phyloP scores from a whole-genome alignment of 495 filamentous ascomycete species.

The Thermothielavioides terrestris region DNA sequence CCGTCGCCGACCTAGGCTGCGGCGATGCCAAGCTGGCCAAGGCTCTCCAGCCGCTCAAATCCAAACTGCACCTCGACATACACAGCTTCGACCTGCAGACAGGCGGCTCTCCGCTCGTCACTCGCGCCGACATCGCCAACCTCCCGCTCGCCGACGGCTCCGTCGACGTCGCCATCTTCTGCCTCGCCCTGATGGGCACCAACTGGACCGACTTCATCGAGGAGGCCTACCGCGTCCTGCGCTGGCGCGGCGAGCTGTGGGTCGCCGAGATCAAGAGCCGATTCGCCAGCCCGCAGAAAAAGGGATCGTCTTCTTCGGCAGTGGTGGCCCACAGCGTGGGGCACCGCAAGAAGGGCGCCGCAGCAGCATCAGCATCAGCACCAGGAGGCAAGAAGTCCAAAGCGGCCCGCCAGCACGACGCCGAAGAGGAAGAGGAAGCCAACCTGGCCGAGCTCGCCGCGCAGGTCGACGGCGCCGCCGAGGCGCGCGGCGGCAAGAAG shows the following conservation, averaged over 20 bases:
- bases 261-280: conserved; percentile 91
- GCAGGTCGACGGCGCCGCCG: conserved; percentile 44
- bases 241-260: conserved; percentile 93
- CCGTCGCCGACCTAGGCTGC: conserved; percentile 63
- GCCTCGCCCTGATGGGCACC: conserved; percentile 94
- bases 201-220: conserved; percentile 96
- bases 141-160: conserved; percentile 62
- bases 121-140: conserved; percentile 76
- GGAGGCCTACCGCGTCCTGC: conserved; percentile 82
- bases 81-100: conserved; percentile 48
- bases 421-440: conserved; percentile 32
- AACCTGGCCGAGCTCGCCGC: conserved; percentile 43
- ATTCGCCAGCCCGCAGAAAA: conserved; percentile 56
- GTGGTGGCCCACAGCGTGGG: conserved; percentile 58
- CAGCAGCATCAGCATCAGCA: neutral
- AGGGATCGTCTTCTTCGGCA: too few relatives aligned
- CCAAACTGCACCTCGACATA: conserved; percentile 33
- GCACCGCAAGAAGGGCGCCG: conserved; percentile 36
- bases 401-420: conserved; percentile 22
- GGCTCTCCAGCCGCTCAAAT: conserved; percentile 52
- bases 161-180: conserved; percentile 85
- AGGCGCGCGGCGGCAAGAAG: conserved; percentile 29
- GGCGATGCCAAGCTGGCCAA: conserved; percentile 60
- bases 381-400: conserved; percentile 51
- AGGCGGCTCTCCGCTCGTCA: conserved; percentile 58